Evolutionary conservation across 257 asterid species (phyloP).

Genomic region (Solanum arcanum): DNA sequence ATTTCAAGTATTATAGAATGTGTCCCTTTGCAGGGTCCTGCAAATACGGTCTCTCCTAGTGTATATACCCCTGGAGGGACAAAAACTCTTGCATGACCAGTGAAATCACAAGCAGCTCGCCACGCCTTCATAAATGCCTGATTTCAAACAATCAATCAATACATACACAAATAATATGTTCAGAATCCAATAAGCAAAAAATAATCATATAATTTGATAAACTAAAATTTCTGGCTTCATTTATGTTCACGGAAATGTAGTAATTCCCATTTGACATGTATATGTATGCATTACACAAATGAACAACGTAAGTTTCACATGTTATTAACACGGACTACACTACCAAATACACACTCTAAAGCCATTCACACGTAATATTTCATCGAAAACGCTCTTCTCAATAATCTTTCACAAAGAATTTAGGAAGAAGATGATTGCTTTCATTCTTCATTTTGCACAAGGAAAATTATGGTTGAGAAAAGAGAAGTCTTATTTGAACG

Average conservation of each 20-base stretch:
- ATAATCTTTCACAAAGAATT: neutral
- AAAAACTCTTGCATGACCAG: conserved; percentile 21
- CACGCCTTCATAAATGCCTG: conserved; percentile 52
- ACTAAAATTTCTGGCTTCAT: neutral
- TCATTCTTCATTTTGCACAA: neutral
- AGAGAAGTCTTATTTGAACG: neutral
- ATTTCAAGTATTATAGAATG: conserved; percentile 20
- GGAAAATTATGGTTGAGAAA: neutral
- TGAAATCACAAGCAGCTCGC: conserved; percentile 43
- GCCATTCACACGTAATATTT: neutral
- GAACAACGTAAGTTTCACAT: neutral
- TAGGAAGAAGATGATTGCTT: neutral
- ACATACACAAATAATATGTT: neutral
- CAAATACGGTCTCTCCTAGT: conserved; percentile 23
- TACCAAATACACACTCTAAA: neutral
- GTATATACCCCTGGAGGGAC: conserved; percentile 40
- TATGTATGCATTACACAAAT: neutral
- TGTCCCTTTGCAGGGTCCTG: conserved; percentile 52
- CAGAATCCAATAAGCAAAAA: neutral
- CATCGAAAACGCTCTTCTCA: neutral
- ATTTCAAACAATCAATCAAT: neutral
- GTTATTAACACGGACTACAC: neutral
- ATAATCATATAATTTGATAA: neutral
- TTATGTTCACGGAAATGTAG: neutral
- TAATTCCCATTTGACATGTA: neutral